Conservation (phyloP, 352 stramenopile genomes). For the Phytophthora pistaciae region DNA sequence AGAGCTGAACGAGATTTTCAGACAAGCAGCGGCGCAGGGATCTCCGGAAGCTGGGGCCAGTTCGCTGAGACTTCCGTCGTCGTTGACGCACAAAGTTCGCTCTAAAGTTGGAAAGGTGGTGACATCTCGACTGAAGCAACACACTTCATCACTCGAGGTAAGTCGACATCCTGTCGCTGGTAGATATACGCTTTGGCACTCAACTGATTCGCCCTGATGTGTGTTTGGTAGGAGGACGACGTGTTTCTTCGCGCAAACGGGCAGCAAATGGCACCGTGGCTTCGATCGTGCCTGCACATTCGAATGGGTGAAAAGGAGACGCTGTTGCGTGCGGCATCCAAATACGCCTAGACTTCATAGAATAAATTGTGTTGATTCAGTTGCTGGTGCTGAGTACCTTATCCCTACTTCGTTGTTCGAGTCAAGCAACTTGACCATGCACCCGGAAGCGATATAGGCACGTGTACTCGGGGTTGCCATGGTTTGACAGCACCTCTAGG, state of each 20-base stretch:
- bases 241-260: slow-evolving; percentile 54
- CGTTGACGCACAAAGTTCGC: slow-evolving; percentile 37
- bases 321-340: slow-evolving; percentile 26
- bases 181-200: background rate
- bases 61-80: slow-evolving; percentile 38
- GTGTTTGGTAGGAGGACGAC: slow-evolving; percentile 42
- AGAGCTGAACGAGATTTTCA: slow-evolving; percentile 56
- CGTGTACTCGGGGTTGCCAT: slow-evolving; percentile 88
- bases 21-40: slow-evolving; percentile 28
- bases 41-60: slow-evolving; percentile 5
- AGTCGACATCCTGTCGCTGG: background rate
- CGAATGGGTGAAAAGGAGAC: slow-evolving; percentile 75
- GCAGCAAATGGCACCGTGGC: slow-evolving; percentile 64
- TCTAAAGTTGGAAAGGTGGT: slow-evolving; percentile 32
- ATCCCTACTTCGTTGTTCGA: slow-evolving; percentile 1
- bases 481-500: slow-evolving; percentile 83
- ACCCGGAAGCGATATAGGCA: slow-evolving; percentile 93
- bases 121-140: slow-evolving; percentile 25
- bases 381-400: slow-evolving; percentile 10
- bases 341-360: slow-evolving; percentile 31
- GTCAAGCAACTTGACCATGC: slow-evolving; percentile 61
- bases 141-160: slow-evolving; percentile 49
- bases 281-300: slow-evolving; percentile 71
- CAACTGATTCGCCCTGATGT: background rate
- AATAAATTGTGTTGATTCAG: slow-evolving; percentile 39